These are phyloP conservation scores for Macrolepiota albuminosa DNA, from an alignment of 768 basidiomycete species.

Conservation along the genomic window DNA sequence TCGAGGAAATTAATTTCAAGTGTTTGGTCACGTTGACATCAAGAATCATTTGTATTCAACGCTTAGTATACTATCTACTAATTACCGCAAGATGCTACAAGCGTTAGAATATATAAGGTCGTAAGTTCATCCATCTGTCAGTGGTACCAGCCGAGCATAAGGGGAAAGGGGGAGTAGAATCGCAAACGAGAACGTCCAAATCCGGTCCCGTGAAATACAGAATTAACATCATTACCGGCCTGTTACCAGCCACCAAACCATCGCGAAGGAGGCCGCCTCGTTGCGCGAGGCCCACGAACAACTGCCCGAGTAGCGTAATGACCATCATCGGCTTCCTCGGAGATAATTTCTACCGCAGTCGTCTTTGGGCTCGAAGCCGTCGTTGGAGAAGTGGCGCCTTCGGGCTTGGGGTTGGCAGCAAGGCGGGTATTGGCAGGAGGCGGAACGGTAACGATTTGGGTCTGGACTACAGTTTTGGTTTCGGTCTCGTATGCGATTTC, in stretches of 20 bases:
- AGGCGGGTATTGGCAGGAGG: conserved; percentile 76
- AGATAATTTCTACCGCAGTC: conserved; percentile 63
- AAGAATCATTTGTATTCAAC: conserved; percentile 13
- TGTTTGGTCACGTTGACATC: conserved; percentile 17
- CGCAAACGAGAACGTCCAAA: conserved; percentile 11
- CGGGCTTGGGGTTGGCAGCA: conserved; percentile 69
- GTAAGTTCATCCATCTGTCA: conserved; percentile 26
- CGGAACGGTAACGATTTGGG: conserved; percentile 65
- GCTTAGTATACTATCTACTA: conserved; percentile 35
- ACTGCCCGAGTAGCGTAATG: conserved; percentile 32
- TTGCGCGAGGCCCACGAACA: conserved; percentile 39
- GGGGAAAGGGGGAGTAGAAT: conserved; percentile 5
- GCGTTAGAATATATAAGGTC: conserved; percentile 23
- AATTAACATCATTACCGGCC: conserved; percentile 21
- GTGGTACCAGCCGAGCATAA: conserved; percentile 1
- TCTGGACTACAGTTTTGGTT: conserved; percentile 63
- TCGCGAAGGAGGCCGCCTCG: conserved; percentile 46
- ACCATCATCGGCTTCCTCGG: conserved; percentile 48
- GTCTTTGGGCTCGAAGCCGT: conserved; percentile 67
- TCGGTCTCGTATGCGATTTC: conserved; percentile 49
- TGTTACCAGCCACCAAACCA: conserved; percentile 61
- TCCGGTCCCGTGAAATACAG: conserved; percentile 26
- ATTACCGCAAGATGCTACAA: conserved; percentile 18
- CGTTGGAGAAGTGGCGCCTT: conserved; percentile 51
- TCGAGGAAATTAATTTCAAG: conserved; percentile 6